These are phyloP conservation scores for Tulasnella sp. DNA, from an alignment of 768 basidiomycete genomes.

Conservation along the genomic window DNA sequence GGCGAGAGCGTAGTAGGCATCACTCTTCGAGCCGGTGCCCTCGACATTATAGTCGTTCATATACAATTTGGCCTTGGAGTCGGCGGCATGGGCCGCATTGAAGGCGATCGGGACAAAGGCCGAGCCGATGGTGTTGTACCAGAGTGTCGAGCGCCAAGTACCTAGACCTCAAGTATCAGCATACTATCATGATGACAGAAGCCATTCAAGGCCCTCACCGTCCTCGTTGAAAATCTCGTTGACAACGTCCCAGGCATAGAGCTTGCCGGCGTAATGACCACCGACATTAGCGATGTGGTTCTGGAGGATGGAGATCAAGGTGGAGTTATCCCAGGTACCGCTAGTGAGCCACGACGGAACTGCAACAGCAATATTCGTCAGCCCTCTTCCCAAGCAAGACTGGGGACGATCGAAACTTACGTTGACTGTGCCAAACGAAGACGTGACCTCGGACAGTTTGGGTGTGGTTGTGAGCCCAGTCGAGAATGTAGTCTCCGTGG, in stretches of 20 bases:
- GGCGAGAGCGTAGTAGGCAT: conserved; percentile 45
- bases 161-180: neutral
- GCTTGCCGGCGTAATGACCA: conserved; percentile 40
- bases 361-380: neutral
- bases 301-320: conserved; percentile 28
- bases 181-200: neutral
- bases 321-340: conserved; percentile 14
- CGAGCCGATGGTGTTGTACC: conserved; percentile 39
- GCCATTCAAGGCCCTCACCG: conserved; percentile 19
- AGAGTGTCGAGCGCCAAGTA: conserved; percentile 37
- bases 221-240: conserved; percentile 54
- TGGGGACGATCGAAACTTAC: conserved; percentile 33
- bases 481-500: neutral
- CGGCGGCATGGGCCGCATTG: conserved; percentile 39
- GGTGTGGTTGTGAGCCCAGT: neutral
- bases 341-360: neutral
- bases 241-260: conserved; percentile 43
- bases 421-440: conserved; percentile 40
- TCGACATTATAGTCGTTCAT: conserved; percentile 23
- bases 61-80: conserved; percentile 46
- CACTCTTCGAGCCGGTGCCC: conserved; percentile 36
- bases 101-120: conserved; percentile 37
- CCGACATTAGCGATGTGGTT: conserved; percentile 41
- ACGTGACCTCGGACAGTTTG: conserved; percentile 7
- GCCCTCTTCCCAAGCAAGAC: neutral